These are phyloP conservation scores for Sarcomyxa edulis DNA, from an alignment of 768 basidiomycete genomes.

Conservation along the genomic window DNA sequence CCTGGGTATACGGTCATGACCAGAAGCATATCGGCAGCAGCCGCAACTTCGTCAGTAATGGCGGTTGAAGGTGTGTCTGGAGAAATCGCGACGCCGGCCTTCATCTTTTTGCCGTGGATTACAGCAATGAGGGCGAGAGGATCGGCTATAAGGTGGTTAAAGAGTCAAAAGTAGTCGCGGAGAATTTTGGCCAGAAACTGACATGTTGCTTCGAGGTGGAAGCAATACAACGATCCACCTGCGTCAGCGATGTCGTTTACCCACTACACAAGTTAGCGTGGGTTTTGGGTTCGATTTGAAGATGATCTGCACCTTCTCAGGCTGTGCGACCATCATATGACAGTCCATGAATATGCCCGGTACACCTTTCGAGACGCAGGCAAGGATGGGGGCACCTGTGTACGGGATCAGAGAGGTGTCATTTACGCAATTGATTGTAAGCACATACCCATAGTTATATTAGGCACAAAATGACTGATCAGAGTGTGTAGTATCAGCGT, in stretches of 20 bases:
- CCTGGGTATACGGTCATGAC: constrained; percentile 99
- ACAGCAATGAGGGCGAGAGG: constrained; percentile 71
- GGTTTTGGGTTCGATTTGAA: neutral
- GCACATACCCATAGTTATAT: constrained; percentile 89
- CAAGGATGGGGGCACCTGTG: constrained; percentile 81
- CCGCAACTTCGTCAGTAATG: constrained; percentile 82
- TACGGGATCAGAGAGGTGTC: constrained; percentile 4
- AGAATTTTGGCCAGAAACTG: no score
- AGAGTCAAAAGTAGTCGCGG: neutral
- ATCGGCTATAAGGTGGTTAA: constrained; percentile 38
- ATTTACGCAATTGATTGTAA: constrained; percentile 4
- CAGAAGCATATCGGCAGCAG: constrained; percentile 87
- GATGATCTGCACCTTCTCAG: constrained; percentile 60
- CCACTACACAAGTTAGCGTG: constrained; percentile 56
- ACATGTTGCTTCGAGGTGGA: constrained; percentile 95
- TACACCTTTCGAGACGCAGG: constrained; percentile 78
- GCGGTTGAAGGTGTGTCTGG: constrained; percentile 88
- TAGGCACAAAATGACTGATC: constrained; percentile 91
- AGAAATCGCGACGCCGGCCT: constrained; percentile 93
- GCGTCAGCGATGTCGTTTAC: constrained; percentile 94
- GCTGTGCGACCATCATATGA: constrained; percentile 99
- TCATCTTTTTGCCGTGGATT: constrained; percentile 85
- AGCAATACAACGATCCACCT: constrained; percentile 92
- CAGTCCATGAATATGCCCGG: constrained; percentile 99
- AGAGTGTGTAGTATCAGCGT: neutral